Conservation (phyloP, 139 green algal genomes). For the Penium margaritaceum region DNA sequence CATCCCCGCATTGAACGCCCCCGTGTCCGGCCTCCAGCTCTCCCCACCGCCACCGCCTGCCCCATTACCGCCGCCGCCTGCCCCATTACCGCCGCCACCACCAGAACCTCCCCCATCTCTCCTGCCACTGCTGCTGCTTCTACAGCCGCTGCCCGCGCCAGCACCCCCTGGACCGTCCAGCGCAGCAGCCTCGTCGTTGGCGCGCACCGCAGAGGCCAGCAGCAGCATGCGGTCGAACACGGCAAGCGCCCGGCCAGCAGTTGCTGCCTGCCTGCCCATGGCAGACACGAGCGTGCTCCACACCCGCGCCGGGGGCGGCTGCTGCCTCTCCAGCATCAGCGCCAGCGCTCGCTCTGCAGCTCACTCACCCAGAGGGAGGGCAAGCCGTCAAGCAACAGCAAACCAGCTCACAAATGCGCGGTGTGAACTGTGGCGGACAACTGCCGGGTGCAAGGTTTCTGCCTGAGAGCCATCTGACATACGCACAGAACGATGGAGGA, state of each 20-base stretch:
- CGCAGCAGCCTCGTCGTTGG: neutral
- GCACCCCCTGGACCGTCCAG: neutral
- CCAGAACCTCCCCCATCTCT: neutral
- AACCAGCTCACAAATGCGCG: neutral
- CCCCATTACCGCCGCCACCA: conserved; percentile 1
- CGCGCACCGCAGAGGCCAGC: neutral
- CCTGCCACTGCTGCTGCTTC: neutral
- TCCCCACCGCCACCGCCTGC: no score
- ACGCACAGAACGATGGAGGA: neutral
- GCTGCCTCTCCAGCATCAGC: conserved; percentile 2
- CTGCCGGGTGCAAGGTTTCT: no score
- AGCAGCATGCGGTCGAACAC: conserved; percentile 5
- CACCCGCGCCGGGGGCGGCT: conserved; percentile 6
- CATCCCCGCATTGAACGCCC: conserved; percentile 15
- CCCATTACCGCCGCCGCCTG: no score
- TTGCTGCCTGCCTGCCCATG: conserved; percentile 7
- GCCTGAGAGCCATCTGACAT: neutral
- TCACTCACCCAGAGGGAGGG: neutral
- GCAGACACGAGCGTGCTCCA: conserved; percentile 26
- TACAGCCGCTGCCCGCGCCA: neutral
- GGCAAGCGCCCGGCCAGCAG: neutral
- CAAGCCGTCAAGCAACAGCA: neutral
- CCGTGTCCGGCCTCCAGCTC: neutral
- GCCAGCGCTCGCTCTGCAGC: conserved; percentile 1
- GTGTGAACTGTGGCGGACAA: neutral